Evolutionary conservation across 2,329 filamentous ascomycete genomes (phyloP).

Genomic region (Myriosclerotinia curreyana): DNA sequence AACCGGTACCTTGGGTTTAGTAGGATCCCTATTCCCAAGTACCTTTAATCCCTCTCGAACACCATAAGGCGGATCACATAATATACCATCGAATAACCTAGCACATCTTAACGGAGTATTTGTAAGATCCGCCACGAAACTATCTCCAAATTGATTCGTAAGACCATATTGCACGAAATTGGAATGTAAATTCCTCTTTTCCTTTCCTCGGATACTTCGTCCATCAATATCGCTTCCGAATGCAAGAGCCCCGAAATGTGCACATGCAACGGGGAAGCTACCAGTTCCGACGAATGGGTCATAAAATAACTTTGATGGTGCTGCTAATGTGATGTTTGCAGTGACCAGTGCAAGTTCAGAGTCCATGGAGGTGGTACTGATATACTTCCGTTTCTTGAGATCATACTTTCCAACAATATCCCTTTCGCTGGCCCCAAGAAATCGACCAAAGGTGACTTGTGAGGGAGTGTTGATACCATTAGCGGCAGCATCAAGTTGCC

Average conservation of each 20-base stretch:
- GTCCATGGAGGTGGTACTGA: constrained; percentile 97
- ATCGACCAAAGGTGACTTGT: constrained; percentile 68
- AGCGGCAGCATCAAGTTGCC: constrained; percentile 53
- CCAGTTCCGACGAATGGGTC: constrained; percentile 96
- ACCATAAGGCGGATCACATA: constrained; percentile 95
- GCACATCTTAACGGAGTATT: constrained; percentile 69
- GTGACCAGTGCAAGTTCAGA: constrained; percentile 88
- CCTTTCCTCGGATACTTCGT: constrained; percentile 73
- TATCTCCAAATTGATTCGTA: constrained; percentile 63
- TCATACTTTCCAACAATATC: constrained; percentile 72
- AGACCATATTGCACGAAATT: constrained; percentile 87
- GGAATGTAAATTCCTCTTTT: constrained; percentile 50
- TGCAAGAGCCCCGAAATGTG: constrained; percentile 80
- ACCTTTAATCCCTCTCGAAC: constrained; percentile 90
- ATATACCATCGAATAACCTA: constrained; percentile 76
- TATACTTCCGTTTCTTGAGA: constrained; percentile 89
- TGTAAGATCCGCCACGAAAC: constrained; percentile 82
- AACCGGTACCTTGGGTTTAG: constrained; percentile 54
- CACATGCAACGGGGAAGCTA: constrained; percentile 84
- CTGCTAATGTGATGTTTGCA: constrained; percentile 83
- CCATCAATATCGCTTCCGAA: constrained; percentile 94
- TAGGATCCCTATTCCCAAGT: constrained; percentile 69
- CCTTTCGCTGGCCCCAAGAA: constrained; percentile 63
- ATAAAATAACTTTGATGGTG: constrained; percentile 80
- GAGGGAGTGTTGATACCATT: constrained; percentile 53